Percentiles rank a stretch among this genome's conserved stretches.
Evolutionary conservation across 306 rosid species (phyloP).

Genomic region (Geum urbanum): DNA sequence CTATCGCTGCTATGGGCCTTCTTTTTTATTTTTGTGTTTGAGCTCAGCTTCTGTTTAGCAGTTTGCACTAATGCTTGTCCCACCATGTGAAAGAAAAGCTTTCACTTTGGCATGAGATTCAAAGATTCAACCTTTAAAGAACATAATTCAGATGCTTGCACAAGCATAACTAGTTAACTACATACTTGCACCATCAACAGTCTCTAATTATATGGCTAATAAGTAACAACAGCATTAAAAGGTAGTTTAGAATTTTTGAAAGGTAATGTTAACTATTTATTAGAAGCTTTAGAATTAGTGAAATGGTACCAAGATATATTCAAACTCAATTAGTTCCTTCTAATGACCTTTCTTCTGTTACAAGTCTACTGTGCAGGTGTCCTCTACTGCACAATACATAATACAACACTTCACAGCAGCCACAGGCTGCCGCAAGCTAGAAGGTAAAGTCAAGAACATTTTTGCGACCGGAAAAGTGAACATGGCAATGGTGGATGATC

Average conservation of each 20-base stretch:
- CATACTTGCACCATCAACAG: background rate
- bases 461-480: constrained; percentile 72
- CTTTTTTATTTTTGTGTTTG: constrained; percentile 9
- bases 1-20: background rate
- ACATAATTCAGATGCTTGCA: background rate
- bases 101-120: background rate
- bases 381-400: constrained; percentile 78
- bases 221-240: background rate
- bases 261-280: background rate
- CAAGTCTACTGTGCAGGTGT: constrained; percentile 35
- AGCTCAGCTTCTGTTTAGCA: background rate
- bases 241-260: background rate
- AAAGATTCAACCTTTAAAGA: background rate
- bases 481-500: constrained; percentile 71
- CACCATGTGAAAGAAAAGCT: constrained; percentile 17
- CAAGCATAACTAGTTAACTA: background rate
- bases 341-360: background rate
- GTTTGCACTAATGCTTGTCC: constrained; percentile 13
- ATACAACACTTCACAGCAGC: constrained; percentile 86
- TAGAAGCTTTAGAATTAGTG: background rate
- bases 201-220: background rate
- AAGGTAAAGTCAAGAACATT: constrained; percentile 66
- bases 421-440: constrained; percentile 83
- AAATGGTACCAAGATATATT: background rate
- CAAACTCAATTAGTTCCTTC: background rate